These are phyloP conservation scores for Mucuna pruriens DNA, from an alignment of 306 rosid species.

Conservation along the genomic window DNA sequence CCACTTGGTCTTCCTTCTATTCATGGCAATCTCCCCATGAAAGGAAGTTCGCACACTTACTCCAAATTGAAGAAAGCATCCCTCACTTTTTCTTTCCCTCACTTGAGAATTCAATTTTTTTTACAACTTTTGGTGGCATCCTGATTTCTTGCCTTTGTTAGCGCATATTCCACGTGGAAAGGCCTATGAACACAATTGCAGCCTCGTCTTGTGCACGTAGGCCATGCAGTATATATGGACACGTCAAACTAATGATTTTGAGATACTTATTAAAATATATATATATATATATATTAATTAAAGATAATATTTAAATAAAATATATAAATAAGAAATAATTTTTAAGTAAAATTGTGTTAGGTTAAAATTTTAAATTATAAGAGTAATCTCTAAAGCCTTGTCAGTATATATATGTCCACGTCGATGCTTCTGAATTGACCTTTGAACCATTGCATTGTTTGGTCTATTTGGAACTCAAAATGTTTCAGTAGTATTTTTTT, in stretches of 20 bases:
- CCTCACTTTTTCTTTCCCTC: constrained; percentile 37
- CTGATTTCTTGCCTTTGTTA: constrained; percentile 87
- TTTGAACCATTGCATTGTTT: constrained; percentile 44
- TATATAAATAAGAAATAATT: too few relatives aligned
- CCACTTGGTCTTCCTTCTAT: constrained; percentile 58
- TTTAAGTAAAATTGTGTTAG: too few relatives aligned
- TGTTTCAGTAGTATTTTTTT: neutral
- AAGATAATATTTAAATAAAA: too few relatives aligned
- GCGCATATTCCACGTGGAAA: constrained; percentile 60
- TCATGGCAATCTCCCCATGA: constrained; percentile 62
- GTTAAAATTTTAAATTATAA: too few relatives aligned
- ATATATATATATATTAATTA: too few relatives aligned
- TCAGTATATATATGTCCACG: constrained; percentile 15
- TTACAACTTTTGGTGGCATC: constrained; percentile 65
- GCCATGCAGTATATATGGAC: constrained; percentile 44
- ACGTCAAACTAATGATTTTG: constrained; percentile 60
- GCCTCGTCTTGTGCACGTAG: constrained; percentile 35
- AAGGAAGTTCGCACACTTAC: constrained; percentile 60
- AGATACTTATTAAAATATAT: too few relatives aligned
- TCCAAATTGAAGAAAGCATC: constrained; percentile 58
- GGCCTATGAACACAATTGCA: constrained; percentile 17
- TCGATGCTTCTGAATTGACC: constrained; percentile 47
- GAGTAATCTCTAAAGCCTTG: constrained; percentile 32
- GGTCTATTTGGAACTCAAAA: constrained; percentile 38
- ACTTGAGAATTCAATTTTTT: constrained; percentile 41